Evolutionary conservation across 768 basidiomycete genomes (phyloP), one percentile per base, ranked within the genome.

Genomic region (Cystofilobasidium macerans): DNA sequence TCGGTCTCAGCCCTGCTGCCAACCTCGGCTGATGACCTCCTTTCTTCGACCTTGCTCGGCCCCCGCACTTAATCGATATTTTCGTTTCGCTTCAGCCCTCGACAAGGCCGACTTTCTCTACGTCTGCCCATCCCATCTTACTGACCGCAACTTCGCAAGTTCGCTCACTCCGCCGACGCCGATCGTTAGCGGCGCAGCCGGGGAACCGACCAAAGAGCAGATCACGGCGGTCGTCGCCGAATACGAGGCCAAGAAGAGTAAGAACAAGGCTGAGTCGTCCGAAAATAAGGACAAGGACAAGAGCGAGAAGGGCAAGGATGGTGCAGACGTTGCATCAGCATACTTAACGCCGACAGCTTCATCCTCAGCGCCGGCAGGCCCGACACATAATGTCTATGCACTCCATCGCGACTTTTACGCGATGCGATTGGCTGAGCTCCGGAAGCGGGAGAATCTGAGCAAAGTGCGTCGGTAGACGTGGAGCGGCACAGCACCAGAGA

Each of bases 101-200:
- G 53, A 67, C 65, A 67, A 59, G 22, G 38, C 38, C 26, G 67
- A 68, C 48, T 68, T 68, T 57, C 26, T 68, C 45, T 64, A 62
- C 57, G 40, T 45, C 53, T 68, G 67, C 20, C 45, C 26, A 0
- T 14, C 22, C 28, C 67, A 68, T 40, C 61, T 68, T 6, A 8
- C 51, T 0, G 67, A 68, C 38, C 67, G 60, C 20, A 62, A 62
- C 4, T 68, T 68, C 16, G 67, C 67, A 12, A 51, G 57, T 18
- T 40, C 35, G 22, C 13, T 62, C 57, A 9, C 40, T 3, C 67
- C 61, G 36, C 56, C 67, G 2, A 14, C 67, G 14, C 16, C 67
- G 24, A 16, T n/a, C n/a, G n/a, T n/a, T n/a, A n/a, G 12, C 6
- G 14, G 33, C 4, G n/a, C 60, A 45, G 5, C 65, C 22, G 35